These are phyloP conservation scores for Tanacetum coccineum DNA, from an alignment of 129 eudicot species.

Conservation along the genomic window DNA sequence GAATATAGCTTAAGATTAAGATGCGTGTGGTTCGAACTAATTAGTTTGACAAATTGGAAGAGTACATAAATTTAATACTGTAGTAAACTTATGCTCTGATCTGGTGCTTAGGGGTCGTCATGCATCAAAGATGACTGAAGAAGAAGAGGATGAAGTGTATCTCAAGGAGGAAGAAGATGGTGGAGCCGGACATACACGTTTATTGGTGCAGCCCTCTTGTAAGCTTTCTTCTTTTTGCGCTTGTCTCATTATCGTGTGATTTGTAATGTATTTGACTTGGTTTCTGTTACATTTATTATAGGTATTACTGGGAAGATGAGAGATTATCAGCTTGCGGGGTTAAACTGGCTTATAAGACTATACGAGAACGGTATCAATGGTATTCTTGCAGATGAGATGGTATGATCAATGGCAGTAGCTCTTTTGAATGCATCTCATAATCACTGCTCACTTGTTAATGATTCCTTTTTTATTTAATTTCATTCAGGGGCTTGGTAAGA, in stretches of 20 bases:
- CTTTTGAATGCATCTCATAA: neutral
- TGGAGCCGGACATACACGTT: slow-evolving; percentile 84
- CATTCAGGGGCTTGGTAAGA: slow-evolving; percentile 90
- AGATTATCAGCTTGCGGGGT: slow-evolving; percentile 99
- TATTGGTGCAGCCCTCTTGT: slow-evolving; percentile 95
- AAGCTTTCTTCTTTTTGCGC: slow-evolving; percentile 26
- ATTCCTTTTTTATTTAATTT: slow-evolving; percentile 1
- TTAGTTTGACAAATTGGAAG: neutral
- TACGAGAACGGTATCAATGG: slow-evolving; percentile 98
- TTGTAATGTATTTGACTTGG: neutral
- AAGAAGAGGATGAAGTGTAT: slow-evolving; percentile 96
- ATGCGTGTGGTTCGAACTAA: neutral
- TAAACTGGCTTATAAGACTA: slow-evolving; percentile 88
- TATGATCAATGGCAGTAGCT: slow-evolving; percentile 13
- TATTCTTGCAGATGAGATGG: slow-evolving; percentile 99
- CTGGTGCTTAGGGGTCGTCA: slow-evolving; percentile 78
- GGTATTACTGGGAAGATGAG: slow-evolving; percentile 99
- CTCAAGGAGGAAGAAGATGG: slow-evolving; percentile 97
- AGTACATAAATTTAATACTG: neutral
- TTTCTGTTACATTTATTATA: slow-evolving; percentile 20
- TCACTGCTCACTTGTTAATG: neutral
- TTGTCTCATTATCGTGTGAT: neutral
- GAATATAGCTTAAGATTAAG: neutral
- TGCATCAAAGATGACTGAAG: slow-evolving; percentile 97
- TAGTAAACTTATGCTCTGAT: slow-evolving; percentile 1